Conservation (phyloP, 345 rosid species). For the Trapa bicornis region DNA sequence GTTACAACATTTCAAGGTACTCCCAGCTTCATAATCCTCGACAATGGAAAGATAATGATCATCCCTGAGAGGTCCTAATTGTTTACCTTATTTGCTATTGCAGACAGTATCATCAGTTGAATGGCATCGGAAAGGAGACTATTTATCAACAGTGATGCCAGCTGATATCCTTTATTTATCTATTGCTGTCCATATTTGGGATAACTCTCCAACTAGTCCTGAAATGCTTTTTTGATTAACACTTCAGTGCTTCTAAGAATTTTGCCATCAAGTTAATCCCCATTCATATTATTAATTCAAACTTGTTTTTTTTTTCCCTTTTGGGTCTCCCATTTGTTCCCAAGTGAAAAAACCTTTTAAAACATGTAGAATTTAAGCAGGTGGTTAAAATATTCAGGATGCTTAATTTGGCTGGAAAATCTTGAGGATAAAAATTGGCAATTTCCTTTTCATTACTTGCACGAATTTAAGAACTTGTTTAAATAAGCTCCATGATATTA, state of each 20-base stretch:
- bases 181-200: background rate
- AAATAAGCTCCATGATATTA: background rate
- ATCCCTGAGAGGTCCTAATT: background rate
- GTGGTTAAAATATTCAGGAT: no score
- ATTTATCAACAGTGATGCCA: conserved; percentile 70
- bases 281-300: no score
- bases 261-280: no score
- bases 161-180: conserved; percentile 58
- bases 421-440: no score
- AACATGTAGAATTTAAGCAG: no score
- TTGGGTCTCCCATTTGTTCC: no score
- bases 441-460: background rate
- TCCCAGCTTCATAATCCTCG: background rate
- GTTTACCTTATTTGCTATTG: conserved; percentile 13
- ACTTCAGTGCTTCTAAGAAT: no score
- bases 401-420: no score
- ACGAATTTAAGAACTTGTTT: background rate
- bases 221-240: no score
- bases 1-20: conserved; percentile 76
- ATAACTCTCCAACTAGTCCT: no score
- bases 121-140: conserved; percentile 96
- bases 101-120: conserved; percentile 63
- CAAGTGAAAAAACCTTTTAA: no score
- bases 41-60: background rate
- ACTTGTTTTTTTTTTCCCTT: no score